Evolutionary conservation across 257 asterid species (phyloP), one percentile per base, ranked within the genome.

Genomic region (Gentiana straminea): DNA sequence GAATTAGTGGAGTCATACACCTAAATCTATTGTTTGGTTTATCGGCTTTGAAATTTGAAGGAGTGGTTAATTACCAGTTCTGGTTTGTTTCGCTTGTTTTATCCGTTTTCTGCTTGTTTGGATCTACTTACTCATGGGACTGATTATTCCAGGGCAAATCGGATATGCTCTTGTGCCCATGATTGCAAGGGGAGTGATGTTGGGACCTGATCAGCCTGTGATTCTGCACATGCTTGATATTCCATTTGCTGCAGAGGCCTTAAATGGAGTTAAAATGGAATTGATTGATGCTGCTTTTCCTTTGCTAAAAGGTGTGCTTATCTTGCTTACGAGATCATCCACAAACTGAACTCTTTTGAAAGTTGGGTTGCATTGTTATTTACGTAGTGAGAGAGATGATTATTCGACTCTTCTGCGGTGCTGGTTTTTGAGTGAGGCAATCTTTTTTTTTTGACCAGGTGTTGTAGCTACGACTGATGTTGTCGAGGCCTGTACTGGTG

Each of bases 171-270:
- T 84, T 59, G 96, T 88, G 49, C 94, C 96, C 2, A 88, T 88
- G 96, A 69, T 88, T 75, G 96, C 96, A 51, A 80, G 96, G 81
- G 96, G 96, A 63, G 77, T 81, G 57, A 84, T 88, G 96, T 77
- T 88, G 80, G 96, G 96, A 6, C 55, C 86, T 1, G 97, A 88
- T 61, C 97, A 88, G 74, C 94, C 95, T 36, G 97, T 88, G 57
- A 81, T 88, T 60, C 95, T 88, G 62, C 97, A 88, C 82, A 88
- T 88, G 97, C 75, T 88, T 56, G 97, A 88, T 77, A 88, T 88
- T 55, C 73, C 94, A 61, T 83, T 83, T 49, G 97, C 97, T 35
- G 97, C 89, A 0, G 97, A 88, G 74, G 95, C 97, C 8, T 81
- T 88, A 46, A 78, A 83, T 54, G 97, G 95, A 77, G 97, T 88